Percentiles rank a stretch among this genome's conserved stretches.
Evolutionary conservation across 306 rosid genomes (phyloP).

Genomic region (Styphnolobium japonicum): DNA sequence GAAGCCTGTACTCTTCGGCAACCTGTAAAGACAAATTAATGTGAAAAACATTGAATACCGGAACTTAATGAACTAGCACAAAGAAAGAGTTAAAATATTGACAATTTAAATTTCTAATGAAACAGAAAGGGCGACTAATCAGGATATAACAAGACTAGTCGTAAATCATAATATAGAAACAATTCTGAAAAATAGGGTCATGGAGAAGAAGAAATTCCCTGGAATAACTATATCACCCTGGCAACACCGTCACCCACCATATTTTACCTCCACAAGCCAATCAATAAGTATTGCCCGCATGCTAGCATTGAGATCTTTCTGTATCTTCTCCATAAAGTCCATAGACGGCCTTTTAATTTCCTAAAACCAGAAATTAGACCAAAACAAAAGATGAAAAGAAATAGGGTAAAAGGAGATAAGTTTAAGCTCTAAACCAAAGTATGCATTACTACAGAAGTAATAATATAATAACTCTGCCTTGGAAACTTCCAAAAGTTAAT

Average conservation of each 20-base stretch:
- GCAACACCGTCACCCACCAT: slow-evolving; percentile 27
- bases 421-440: background rate
- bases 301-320: slow-evolving; percentile 73
- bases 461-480: background rate
- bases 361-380: slow-evolving; percentile 32
- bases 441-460: background rate
- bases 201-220: slow-evolving; percentile 8
- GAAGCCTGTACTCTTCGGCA: slow-evolving; percentile 81
- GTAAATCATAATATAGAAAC: background rate
- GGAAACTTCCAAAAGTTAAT: background rate
- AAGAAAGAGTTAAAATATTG: background rate
- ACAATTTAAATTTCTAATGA: background rate
- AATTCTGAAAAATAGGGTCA: background rate
- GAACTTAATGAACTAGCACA: background rate
- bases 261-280: slow-evolving; percentile 88
- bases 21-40: slow-evolving; percentile 33
- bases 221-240: slow-evolving; percentile 5
- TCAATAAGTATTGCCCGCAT: slow-evolving; percentile 79
- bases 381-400: background rate
- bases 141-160: background rate
- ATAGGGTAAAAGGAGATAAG: background rate
- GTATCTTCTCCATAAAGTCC: slow-evolving; percentile 73
- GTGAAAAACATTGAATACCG: background rate
- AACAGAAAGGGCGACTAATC: background rate
- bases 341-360: slow-evolving; percentile 69